Evolutionary conservation across 225 moss, liverwort and hornwort species (phyloP).

Genomic region (Sphagnum contortum): DNA sequence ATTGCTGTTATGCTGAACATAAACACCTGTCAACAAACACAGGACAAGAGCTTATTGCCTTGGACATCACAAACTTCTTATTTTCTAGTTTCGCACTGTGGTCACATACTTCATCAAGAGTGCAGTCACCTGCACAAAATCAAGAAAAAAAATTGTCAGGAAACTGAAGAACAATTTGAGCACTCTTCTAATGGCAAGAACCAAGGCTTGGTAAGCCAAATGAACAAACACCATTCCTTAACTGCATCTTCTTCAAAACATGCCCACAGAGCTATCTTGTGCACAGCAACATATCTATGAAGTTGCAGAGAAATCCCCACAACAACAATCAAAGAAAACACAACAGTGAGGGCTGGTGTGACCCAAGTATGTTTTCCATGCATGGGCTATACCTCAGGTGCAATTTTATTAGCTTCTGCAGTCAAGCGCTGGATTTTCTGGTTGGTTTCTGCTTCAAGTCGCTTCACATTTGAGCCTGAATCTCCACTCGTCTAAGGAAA

Average conservation of each 20-base stretch:
- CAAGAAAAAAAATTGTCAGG: background rate
- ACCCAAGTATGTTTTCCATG: background rate
- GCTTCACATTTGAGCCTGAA: conserved; percentile 72
- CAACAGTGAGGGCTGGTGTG: too few relatives aligned
- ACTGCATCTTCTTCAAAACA: too few relatives aligned
- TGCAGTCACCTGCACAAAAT: conserved; percentile 39
- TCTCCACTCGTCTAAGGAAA: conserved; percentile 70
- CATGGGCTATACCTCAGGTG: conserved; percentile 33
- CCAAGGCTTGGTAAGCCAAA: too few relatives aligned
- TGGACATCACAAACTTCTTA: too few relatives aligned
- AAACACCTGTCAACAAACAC: too few relatives aligned
- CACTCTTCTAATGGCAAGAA: background rate
- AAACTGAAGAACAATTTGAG: too few relatives aligned
- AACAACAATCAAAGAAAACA: background rate
- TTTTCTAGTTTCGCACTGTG: conserved; percentile 52
- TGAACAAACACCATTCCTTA: too few relatives aligned
- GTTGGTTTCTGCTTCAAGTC: conserved; percentile 72
- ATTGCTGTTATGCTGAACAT: too few relatives aligned
- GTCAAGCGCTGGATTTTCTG: conserved; percentile 69
- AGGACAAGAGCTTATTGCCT: too few relatives aligned
- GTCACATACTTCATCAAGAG: conserved; percentile 83
- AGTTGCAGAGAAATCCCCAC: background rate
- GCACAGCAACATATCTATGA: too few relatives aligned
- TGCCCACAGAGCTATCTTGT: too few relatives aligned
- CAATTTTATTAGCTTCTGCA: conserved; percentile 61